Evolutionary conservation across 306 rosid genomes (phyloP), one percentile per base, ranked within the genome.

Genomic region (Quercus mongolica): DNA sequence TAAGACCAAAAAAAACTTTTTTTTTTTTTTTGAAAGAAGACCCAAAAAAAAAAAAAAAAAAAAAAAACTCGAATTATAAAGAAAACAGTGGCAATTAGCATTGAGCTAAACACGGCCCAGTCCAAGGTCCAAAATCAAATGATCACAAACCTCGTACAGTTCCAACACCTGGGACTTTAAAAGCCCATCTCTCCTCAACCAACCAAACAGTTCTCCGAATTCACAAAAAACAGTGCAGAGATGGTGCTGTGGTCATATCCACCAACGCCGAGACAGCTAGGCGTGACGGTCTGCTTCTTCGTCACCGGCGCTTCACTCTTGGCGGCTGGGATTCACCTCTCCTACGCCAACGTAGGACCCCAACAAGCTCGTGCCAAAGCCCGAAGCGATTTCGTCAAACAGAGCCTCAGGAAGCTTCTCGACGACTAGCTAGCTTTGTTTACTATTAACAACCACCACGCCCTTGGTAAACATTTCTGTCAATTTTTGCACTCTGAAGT

Each of bases 301-400:
- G 49, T 75, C 9, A 69, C 82, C 49, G 87, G 91, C 1, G 58
- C 82, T 1, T 74, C 86, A 30, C 56, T 85, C 58, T 80, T 88
- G 74, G 84, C 74, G 52, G 65, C 73, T 19, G 89, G 87, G 71
- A 89, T 77, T 49, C 72, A 83, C 80, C 77, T 88, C 6, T 83
- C 89, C 8, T 61, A 30, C 20, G 72, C 77, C 55, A 88, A 88
- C 78, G 52, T 83, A 15, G 89, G 75, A 19, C 84, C 91, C 21
- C 89, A 88, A 56, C 87, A 80, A 78, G 87, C 83, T 41, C 89
- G 87, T 7, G 77, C 75, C 55, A 83, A 83, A 69, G 89, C 89
- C 77, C 89, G 89, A 46, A 46, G 59, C 31, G 86, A 88, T 14
- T 83, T 71, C 58, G 68, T 88, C 76, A 81, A 69, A 61, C 82